phyloP scores from a whole-genome alignment of 2,329 filamentous ascomycete genomes.

The Talaromyces sp. region DNA sequence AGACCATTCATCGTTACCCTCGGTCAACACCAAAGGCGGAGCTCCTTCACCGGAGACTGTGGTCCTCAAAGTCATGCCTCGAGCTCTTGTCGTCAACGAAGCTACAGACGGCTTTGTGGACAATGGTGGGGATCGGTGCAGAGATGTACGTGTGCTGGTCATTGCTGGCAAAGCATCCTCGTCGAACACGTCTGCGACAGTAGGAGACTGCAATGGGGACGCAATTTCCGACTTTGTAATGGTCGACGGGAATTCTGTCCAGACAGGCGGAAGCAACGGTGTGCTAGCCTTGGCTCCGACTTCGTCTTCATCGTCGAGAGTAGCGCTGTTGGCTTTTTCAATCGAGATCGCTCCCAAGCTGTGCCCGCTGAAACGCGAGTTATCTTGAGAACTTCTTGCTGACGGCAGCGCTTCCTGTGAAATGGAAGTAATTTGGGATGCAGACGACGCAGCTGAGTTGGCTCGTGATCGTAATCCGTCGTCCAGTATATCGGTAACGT shows the following conservation, averaged over 20 bases:
- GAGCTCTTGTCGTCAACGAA: constrained; percentile 61
- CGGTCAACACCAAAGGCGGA: constrained; percentile 62
- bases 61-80: constrained; percentile 42
- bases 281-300: constrained; percentile 61
- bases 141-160: constrained; percentile 47
- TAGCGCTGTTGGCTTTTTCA: constrained; percentile 49
- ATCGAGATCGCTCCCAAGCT: constrained; percentile 52
- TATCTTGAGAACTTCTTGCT: constrained; percentile 57
- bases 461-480: constrained; percentile 40
- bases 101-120: constrained; percentile 73
- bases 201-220: constrained; percentile 83
- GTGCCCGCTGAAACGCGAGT: constrained; percentile 49
- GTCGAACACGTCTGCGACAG: constrained; percentile 60
- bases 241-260: constrained; percentile 56
- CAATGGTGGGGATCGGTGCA: constrained; percentile 65
- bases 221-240: constrained; percentile 57
- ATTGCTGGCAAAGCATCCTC: constrained; percentile 43
- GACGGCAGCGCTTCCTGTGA: constrained; percentile 51
- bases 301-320: constrained; percentile 55
- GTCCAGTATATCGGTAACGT: constrained; percentile 29
- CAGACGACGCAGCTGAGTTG: constrained; percentile 40
- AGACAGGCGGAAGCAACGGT: constrained; percentile 76
- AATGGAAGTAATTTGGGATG: constrained; percentile 28
- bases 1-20: constrained; percentile 72
- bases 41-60: constrained; percentile 42